A percentile compares a stretch with the other conserved stretches of the same genome.
Conservation (phyloP, 169 alveolate species). For the Plasmodium billcollinsi region DNA sequence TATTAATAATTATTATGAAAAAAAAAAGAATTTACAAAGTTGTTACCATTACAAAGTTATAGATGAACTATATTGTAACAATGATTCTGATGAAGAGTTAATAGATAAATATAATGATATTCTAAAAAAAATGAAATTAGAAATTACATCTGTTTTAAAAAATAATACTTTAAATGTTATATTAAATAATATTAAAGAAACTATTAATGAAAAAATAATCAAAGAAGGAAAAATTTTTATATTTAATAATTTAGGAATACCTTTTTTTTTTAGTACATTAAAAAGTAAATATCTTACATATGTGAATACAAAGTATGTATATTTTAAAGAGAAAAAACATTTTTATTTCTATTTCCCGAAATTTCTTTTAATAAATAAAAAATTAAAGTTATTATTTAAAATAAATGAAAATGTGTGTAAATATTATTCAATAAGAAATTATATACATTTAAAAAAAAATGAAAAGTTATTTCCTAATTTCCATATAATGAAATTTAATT, state of each 20-base stretch:
- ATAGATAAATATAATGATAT: background rate
- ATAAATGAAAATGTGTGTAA: conserved; percentile 1
- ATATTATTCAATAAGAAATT: conserved; percentile 18
- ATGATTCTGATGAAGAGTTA: too few relatives aligned
- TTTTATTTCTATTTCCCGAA: conserved; percentile 51
- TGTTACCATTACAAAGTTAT: too few relatives aligned
- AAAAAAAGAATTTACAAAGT: too few relatives aligned
- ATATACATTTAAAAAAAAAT: conserved; percentile 18
- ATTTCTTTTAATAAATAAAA: conserved; percentile 19
- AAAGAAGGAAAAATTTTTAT: conserved; percentile 38
- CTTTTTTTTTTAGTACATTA: conserved; percentile 36
- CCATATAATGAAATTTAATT: conserved; percentile 28
- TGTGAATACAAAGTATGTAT: conserved; percentile 18
- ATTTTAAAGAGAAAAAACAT: conserved; percentile 41
- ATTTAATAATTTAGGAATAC: conserved; percentile 46
- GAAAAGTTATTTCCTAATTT: background rate
- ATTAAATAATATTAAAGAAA: conserved; percentile 23
- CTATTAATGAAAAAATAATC: conserved; percentile 10
- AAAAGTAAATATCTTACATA: conserved; percentile 25
- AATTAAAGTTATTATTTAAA: conserved; percentile 13
- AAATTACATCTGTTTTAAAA: background rate
- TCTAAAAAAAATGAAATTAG: background rate
- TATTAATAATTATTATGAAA: too few relatives aligned
- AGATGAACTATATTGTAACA: too few relatives aligned
- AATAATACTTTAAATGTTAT: background rate